Evolutionary conservation across 1,284 basidiomycete genomes (phyloP), one percentile per base, ranked within the genome.

Genomic region (Ceratobasidium papillatum): DNA sequence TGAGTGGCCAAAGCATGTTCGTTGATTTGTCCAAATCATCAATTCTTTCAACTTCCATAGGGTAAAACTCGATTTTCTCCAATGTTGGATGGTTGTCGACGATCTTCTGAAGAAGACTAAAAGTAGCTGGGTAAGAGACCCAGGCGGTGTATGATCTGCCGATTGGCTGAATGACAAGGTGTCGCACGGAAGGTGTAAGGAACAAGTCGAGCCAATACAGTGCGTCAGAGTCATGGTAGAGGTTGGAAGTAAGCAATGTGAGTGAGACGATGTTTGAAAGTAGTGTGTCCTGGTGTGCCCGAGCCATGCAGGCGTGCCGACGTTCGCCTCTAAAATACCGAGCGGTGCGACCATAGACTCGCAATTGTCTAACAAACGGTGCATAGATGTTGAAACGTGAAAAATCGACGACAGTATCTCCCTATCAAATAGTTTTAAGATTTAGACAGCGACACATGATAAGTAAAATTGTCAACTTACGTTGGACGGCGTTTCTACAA

Each of bases 341-440:
- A 43, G 54, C 54, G 30, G 68, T 49, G 32, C 68, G 68, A 14
- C 68, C 68, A 34, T 59, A 59, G 4, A 71, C 68, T 11, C 36
- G 30, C 7, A 71, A 38, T 11, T 71, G 54, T 27, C 41, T 71
- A n/a, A 71, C 56, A 36, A 71, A 59, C 8, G 68, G 56, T 8
- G 68, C 68, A 59, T 71, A 71, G 19, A 71, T 47, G 27, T 59
- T 43, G 43, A 71, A 71, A 27, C 68, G 68, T 3, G 63, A 51
- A 36, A 65, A 52, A 25, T 52, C 49, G 11, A 65, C 30, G 3
- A 17, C n/a, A 19, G 49, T 17, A 32, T 38, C 19, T 32, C 25
- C 22, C 49, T 65, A 34, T n/a, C n/a, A n/a, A n/a, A n/a, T n/a
- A n/a, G n/a, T n/a, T n/a, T n/a, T n/a, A n/a, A n/a, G n/a, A n/a